phyloP scores from a whole-genome alignment of 192 early-diverging fungal species.

The Cladochytrium replicatum region DNA sequence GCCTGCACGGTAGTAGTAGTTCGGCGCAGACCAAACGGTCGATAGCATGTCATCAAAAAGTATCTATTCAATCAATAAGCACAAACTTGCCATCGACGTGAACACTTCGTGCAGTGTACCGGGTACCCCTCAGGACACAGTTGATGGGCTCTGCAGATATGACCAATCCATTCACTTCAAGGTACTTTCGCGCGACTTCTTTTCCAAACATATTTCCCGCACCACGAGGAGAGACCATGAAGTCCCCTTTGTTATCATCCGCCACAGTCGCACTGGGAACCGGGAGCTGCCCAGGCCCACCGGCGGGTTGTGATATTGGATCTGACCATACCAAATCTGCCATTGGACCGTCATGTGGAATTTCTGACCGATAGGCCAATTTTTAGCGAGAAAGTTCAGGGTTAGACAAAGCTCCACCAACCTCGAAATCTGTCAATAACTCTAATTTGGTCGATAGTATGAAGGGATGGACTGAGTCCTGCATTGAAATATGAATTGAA shows the following conservation, averaged over 20 bases:
- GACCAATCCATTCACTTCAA: constrained; percentile 66
- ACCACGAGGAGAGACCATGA: constrained; percentile 74
- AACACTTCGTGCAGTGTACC: constrained; percentile 12
- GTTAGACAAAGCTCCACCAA: constrained; percentile 9
- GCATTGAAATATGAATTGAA: not conserved
- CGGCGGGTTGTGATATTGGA: constrained; percentile 33
- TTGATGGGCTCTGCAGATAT: constrained; percentile 80
- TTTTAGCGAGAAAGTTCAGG: not conserved
- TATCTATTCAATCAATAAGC: constrained; percentile 38
- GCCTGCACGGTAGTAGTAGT: constrained; percentile 80
- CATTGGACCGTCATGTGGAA: constrained; percentile 87
- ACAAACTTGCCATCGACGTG: not conserved
- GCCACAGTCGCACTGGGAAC: constrained; percentile 14
- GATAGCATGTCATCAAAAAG: constrained; percentile 75
- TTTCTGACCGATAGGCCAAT: constrained; percentile 42
- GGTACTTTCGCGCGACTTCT: constrained; percentile 64
- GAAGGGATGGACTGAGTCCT: constrained; percentile 72
- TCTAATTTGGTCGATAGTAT: constrained; percentile 78
- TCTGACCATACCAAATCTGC: constrained; percentile 91
- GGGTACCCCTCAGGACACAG: constrained; percentile 81
- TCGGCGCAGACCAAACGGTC: constrained; percentile 84
- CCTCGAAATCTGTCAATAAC: constrained; percentile 76
- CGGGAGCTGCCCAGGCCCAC: no score
- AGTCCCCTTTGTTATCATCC: constrained; percentile 56
- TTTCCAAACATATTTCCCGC: constrained; percentile 83